These are phyloP conservation scores for Dendrobium nobile DNA, from an alignment of 106 monocot species.

Conservation along the genomic window DNA sequence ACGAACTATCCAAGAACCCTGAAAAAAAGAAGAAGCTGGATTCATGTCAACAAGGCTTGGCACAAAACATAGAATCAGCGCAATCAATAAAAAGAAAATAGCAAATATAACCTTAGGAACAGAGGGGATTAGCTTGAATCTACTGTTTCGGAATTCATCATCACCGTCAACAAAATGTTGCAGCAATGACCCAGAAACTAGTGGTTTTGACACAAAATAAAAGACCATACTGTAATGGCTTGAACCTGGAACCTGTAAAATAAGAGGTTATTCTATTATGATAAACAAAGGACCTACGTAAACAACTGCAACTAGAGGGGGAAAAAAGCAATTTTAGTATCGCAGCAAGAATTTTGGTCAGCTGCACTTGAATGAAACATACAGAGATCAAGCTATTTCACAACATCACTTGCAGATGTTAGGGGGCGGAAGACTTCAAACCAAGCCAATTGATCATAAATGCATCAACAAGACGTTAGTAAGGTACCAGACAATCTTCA, in stretches of 20 bases:
- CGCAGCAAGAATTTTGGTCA: not conserved
- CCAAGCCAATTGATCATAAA: not conserved
- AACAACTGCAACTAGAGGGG: not conserved
- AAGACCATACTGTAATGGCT: constrained; percentile 94
- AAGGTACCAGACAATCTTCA: not conserved
- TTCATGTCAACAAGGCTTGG: too few species aligned
- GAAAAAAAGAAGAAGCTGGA: not conserved
- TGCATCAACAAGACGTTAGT: not conserved
- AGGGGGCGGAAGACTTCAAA: not conserved
- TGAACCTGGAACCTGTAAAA: constrained; percentile 74
- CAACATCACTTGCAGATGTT: not conserved
- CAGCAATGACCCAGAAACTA: constrained; percentile 60
- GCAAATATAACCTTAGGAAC: constrained; percentile 61
- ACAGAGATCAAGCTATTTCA: not conserved
- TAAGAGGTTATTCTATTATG: not conserved
- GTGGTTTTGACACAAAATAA: constrained; percentile 68
- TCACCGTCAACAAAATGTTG: constrained; percentile 92
- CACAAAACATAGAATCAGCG: not conserved
- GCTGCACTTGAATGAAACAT: not conserved
- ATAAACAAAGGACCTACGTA: not conserved
- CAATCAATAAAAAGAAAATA: not conserved
- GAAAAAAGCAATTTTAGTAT: not conserved
- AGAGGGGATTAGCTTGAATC: constrained; percentile 93
- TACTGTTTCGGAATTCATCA: constrained; percentile 93
- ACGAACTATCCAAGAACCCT: constrained; percentile 99